phyloP scores from a whole-genome alignment of 78 protist species.

The slime mould (Dictyostelium discoideum) region DNA sequence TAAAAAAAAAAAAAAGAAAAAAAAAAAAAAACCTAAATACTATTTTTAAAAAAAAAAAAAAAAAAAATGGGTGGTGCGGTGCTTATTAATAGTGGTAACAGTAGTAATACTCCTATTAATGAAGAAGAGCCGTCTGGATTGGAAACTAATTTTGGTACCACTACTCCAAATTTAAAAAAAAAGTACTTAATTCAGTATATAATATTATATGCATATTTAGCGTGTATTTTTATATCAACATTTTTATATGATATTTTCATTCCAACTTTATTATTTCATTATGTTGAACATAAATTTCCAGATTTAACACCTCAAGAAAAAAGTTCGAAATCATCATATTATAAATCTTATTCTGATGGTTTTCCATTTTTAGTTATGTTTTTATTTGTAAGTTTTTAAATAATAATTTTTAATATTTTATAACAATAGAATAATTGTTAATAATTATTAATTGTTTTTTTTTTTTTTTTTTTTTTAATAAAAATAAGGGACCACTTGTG shows the following conservation, averaged over 20 bases:
- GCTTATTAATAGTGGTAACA: background rate
- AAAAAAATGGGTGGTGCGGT: background rate
- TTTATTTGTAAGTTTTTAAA: background rate
- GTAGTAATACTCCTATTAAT: background rate
- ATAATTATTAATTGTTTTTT: background rate
- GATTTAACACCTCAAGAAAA: background rate
- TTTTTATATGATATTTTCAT: background rate
- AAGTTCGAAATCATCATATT: conserved; percentile 2
- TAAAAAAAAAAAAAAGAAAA: too few relatives aligned
- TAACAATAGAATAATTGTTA: too few relatives aligned
- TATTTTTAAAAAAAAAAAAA: background rate
- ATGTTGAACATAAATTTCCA: background rate
- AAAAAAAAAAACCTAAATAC: background rate
- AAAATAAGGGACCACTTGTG: background rate
- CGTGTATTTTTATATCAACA: background rate
- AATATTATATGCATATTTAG: background rate
- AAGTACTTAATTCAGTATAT: background rate
- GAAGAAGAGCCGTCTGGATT: background rate
- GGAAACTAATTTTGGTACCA: background rate
- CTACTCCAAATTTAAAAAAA: background rate
- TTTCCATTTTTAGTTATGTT: conserved; percentile 12
- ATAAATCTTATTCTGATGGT: background rate
- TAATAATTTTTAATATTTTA: too few relatives aligned
- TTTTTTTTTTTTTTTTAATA: background rate
- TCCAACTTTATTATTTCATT: background rate